phyloP scores from a whole-genome alignment of 768 basidiomycete genomes.

The Tylopilus vinaceipallidus region DNA sequence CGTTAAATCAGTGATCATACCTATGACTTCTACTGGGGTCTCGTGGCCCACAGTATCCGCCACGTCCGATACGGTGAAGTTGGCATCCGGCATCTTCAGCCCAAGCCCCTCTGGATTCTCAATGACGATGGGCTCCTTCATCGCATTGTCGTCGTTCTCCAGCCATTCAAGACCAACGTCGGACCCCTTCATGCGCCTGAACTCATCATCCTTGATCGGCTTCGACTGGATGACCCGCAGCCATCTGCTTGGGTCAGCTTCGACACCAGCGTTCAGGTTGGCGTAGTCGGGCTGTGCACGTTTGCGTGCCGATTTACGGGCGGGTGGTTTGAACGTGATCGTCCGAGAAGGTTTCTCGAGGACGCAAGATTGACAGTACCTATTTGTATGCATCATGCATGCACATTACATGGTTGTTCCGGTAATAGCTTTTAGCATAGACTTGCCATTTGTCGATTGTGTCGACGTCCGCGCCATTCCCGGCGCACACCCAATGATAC shows the following conservation, averaged over 20 bases:
- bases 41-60: slow-evolving; percentile 77
- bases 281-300: slow-evolving; percentile 76
- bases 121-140: slow-evolving; percentile 83
- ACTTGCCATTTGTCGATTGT: slow-evolving; percentile 77
- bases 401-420: slow-evolving; percentile 13
- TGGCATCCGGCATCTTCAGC: slow-evolving; percentile 79
- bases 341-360: slow-evolving; percentile 55
- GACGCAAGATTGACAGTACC: slow-evolving; percentile 71
- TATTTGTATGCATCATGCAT: slow-evolving; percentile 31
- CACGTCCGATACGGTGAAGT: slow-evolving; percentile 78
- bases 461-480: slow-evolving; percentile 61
- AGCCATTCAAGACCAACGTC: slow-evolving; percentile 77
- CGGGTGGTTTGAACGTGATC: slow-evolving; percentile 74
- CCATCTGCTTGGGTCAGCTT: slow-evolving; percentile 65
- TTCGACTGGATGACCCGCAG: slow-evolving; percentile 67
- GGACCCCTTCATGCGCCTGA: slow-evolving; percentile 63
- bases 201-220: slow-evolving; percentile 56
- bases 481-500: slow-evolving; percentile 84
- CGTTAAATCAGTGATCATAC: slow-evolving; percentile 39
- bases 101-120: slow-evolving; percentile 78
- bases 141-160: slow-evolving; percentile 64
- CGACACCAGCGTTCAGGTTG: slow-evolving; percentile 63
- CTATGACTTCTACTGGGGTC: slow-evolving; percentile 87
- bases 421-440: slow-evolving; percentile 10
- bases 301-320: slow-evolving; percentile 80